These are phyloP conservation scores for Cynara cardunculus DNA, from an alignment of 129 eudicot species.

Conservation along the genomic window DNA sequence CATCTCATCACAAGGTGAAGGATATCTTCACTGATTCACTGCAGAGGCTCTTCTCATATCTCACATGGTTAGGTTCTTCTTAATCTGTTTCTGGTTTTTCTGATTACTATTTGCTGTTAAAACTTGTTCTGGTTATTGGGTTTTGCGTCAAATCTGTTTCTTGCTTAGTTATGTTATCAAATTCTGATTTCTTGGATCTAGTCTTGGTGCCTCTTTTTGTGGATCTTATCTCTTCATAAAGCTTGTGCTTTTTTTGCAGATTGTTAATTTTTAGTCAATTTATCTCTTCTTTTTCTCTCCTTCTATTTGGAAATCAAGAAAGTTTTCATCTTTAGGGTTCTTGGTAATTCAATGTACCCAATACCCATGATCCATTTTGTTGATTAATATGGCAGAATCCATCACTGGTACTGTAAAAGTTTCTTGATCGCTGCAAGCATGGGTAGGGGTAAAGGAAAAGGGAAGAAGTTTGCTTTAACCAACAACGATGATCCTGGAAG, in stretches of 20 bases:
- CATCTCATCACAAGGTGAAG: not conserved
- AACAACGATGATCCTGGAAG: slow-evolving; percentile 68
- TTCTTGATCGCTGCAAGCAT: slow-evolving; percentile 41
- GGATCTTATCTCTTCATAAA: not conserved
- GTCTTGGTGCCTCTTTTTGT: slow-evolving; percentile 11
- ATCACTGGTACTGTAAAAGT: slow-evolving; percentile 19
- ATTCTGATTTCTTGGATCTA: slow-evolving; percentile 29
- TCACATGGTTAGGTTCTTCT: slow-evolving; percentile 40
- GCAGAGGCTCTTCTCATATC: slow-evolving; percentile 21
- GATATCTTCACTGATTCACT: not conserved
- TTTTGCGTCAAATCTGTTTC: slow-evolving; percentile 16
- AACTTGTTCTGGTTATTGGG: slow-evolving; percentile 8
- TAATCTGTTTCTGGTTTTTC: slow-evolving; percentile 7
- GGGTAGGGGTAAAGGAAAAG: slow-evolving; percentile 82
- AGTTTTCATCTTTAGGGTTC: slow-evolving; percentile 19
- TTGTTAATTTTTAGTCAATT: slow-evolving; percentile 5
- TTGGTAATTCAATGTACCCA: slow-evolving; percentile 5
- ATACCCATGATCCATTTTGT: slow-evolving; percentile 10
- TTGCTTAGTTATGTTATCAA: slow-evolving; percentile 3
- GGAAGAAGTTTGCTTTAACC: slow-evolving; percentile 49
- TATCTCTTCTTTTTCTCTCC: not conserved
- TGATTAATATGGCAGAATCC: slow-evolving; percentile 35
- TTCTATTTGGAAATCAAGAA: not conserved
- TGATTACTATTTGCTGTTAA: slow-evolving; percentile 9
- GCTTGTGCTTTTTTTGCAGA: not conserved